Base-by-base conservation (phyloP, 192 early-diverging fungal genomes). In the Geranomyces variabilis region DNA sequence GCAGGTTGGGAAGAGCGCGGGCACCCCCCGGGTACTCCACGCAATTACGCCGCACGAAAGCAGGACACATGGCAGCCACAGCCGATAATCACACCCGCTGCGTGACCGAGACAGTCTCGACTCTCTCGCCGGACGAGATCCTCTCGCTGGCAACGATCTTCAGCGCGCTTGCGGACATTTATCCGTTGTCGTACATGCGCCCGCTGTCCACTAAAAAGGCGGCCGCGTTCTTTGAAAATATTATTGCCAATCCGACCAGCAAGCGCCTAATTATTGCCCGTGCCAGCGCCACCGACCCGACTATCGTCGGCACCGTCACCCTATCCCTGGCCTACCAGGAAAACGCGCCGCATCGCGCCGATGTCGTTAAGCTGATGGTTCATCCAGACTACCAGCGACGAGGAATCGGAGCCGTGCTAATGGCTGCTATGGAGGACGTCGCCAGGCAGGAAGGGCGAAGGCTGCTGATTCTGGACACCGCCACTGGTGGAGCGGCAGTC, bases 281-380 rank as follows among this genome's bases (percentile, higher is more conserved):
- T 7, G 51, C 51, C 19, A 26, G 19, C 15, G 51, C 19, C 51
- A 15, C 19, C 19, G 28, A 60, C 58, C 14, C 14, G 4, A 60
- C 58, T 7, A 60, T 60, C 58, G 17, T 60, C 28, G 58, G 58
- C 58, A 60, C 58, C 28, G 30, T 33, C 17, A 17, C 19, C 7
- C 28, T 60, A 7, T 3, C 6, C 28, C 58, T 60, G 4, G 58
- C 58, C 2, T 17, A 17, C 6, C 17, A 19, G 58, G 31, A 26
- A 33, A 60, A 60, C 58, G 58, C 58, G 58, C 12, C 19, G 28
- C 58, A 60, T 33, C 22, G 58, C 14, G 58, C 58, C 14, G 22
- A 29, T 28, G 28, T 60, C 12, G 8, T 7, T 26, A 60, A 60
- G 17, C 7, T 60, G 58, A 19, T 60, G 17, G 58, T 60, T 6